A percentile compares a stretch with the other conserved stretches of the same genome.
These are phyloP conservation scores for Exophiala xenobiotica DNA, from an alignment of 2,329 filamentous ascomycete species.

Conservation along the genomic window DNA sequence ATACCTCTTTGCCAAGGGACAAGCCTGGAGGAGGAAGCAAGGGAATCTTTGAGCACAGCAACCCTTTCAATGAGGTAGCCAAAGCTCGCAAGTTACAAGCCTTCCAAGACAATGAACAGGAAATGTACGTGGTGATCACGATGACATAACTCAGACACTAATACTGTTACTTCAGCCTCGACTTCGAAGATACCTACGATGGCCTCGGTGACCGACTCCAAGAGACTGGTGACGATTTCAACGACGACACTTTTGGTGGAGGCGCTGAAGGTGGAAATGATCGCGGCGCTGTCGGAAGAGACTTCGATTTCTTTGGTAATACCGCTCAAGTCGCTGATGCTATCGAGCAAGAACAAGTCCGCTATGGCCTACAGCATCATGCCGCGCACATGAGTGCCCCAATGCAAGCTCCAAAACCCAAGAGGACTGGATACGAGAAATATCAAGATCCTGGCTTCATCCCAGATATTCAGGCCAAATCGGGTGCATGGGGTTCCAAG, in stretches of 20 bases:
- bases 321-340: slow-evolving; percentile 84
- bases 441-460: slow-evolving; percentile 82
- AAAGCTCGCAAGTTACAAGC: slow-evolving; percentile 49
- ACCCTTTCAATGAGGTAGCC: slow-evolving; percentile 84
- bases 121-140: slow-evolving; percentile 47
- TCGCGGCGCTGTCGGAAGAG: slow-evolving; percentile 68
- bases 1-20: slow-evolving; percentile 65
- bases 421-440: slow-evolving; percentile 83
- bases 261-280: slow-evolving; percentile 47
- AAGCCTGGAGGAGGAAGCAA: slow-evolving; percentile 57
- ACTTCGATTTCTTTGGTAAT: slow-evolving; percentile 95
- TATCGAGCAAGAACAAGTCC: slow-evolving; percentile 86
- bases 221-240: slow-evolving; percentile 90
- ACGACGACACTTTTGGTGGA: slow-evolving; percentile 87
- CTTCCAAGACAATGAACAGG: slow-evolving; percentile 56
- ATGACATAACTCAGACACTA: slow-evolving; percentile 4
- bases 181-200: slow-evolving; percentile 98
- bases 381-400: slow-evolving; percentile 38
- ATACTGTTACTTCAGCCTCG: slow-evolving; percentile 57
- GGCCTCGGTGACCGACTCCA: slow-evolving; percentile 87
- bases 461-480: slow-evolving; percentile 87
- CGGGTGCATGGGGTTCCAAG: slow-evolving; percentile 81
- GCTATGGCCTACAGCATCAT: slow-evolving; percentile 70
- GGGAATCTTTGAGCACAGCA: slow-evolving; percentile 72
- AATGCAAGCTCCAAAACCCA: slow-evolving; percentile 56